Evolutionary conservation across 2,329 filamentous ascomycete genomes (phyloP).

Genomic region (Epichloe glyceriae): DNA sequence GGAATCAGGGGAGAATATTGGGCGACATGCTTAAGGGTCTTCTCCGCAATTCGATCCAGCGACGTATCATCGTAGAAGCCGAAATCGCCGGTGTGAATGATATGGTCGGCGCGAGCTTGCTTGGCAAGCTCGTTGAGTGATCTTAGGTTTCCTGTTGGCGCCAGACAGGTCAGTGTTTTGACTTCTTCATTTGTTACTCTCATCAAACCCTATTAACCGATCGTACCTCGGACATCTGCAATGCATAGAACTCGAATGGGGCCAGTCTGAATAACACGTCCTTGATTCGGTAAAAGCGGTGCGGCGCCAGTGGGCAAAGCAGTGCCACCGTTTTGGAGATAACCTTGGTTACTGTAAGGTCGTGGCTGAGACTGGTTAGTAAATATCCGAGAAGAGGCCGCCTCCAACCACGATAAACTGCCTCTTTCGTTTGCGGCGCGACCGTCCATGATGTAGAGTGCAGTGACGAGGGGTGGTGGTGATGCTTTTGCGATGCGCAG

Average conservation of each 20-base stretch:
- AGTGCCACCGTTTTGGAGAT: constrained; percentile 49
- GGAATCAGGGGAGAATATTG: constrained; percentile 93
- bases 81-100: constrained; percentile 97
- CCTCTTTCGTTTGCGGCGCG: neutral
- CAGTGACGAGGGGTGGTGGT: neutral
- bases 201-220: neutral
- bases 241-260: constrained; percentile 57
- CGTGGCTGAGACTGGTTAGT: constrained; percentile 23
- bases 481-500: constrained; percentile 1
- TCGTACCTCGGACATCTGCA: constrained; percentile 55
- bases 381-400: constrained; percentile 6
- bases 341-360: constrained; percentile 39
- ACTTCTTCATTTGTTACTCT: neutral
- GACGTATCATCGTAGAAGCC: constrained; percentile 97
- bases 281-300: constrained; percentile 55
- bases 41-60: constrained; percentile 92
- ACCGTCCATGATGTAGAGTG: constrained; percentile 2
- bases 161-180: neutral
- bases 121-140: constrained; percentile 94
- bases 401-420: neutral
- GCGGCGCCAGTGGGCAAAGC: constrained; percentile 45
- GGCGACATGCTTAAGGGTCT: constrained; percentile 95
- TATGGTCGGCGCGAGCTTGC: constrained; percentile 88
- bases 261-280: constrained; percentile 51
- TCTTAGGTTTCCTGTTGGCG: constrained; percentile 71